Evolutionary conservation across 768 basidiomycete genomes (phyloP).

Genomic region (Mycena sanguinolenta): DNA sequence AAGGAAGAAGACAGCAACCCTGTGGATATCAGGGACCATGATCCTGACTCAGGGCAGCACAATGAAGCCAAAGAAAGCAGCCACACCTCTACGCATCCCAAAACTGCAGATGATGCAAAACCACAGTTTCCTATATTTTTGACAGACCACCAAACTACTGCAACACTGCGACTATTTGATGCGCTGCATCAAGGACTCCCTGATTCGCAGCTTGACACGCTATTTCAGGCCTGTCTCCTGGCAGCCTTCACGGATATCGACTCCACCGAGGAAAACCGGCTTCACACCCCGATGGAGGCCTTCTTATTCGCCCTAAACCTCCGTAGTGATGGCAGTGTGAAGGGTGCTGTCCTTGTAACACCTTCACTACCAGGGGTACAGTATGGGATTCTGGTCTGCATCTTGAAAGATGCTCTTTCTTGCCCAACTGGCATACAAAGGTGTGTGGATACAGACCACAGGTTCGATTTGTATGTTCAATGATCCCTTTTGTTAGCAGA

Average conservation of each 20-base stretch:
- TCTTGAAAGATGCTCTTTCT: conserved; percentile 4
- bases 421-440: background rate
- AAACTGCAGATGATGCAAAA: background rate
- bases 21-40: background rate
- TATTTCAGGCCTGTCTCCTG: conserved; percentile 3
- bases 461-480: background rate
- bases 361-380: background rate
- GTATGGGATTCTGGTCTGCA: conserved; percentile 10
- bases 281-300: conserved; percentile 6
- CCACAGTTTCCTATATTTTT: background rate
- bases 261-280: background rate
- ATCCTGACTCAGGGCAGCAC: background rate
- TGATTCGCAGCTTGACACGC: background rate
- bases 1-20: background rate
- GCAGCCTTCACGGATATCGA: conserved; percentile 3
- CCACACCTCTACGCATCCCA: background rate
- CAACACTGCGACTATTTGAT: background rate
- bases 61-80: background rate
- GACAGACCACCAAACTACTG: too few species aligned
- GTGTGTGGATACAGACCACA: background rate
- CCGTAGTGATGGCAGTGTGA: conserved; percentile 3
- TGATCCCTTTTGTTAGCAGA: background rate
- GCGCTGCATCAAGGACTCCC: background rate
- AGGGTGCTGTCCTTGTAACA: too few species aligned
- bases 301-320: conserved; percentile 10